Conservation (phyloP, 75 land plant genomes). For the Picea glauca region DNA sequence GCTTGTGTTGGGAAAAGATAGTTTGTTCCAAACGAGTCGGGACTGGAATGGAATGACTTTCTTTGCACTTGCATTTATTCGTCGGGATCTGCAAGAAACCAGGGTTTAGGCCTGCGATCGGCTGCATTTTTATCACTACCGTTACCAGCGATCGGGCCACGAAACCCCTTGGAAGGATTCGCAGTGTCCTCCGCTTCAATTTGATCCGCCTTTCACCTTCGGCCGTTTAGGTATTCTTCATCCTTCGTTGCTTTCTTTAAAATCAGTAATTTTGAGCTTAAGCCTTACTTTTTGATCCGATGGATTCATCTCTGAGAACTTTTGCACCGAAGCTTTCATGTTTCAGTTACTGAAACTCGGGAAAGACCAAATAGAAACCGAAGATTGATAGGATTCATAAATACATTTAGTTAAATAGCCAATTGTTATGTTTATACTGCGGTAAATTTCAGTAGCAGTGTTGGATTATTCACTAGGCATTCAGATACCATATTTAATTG, state of each 20-base stretch:
- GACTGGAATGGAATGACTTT: neutral
- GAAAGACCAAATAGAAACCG: neutral
- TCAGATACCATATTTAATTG: too few species aligned
- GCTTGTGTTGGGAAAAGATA: too few species aligned
- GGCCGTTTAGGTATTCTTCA: constrained; percentile 5
- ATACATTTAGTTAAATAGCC: too few species aligned
- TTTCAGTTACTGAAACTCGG: neutral
- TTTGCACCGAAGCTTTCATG: neutral
- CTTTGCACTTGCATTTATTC: neutral
- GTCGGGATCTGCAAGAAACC: neutral
- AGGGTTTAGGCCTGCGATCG: constrained; percentile 4
- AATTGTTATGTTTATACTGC: too few species aligned
- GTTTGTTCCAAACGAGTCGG: too few species aligned
- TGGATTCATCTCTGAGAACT: neutral
- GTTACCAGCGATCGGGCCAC: neutral
- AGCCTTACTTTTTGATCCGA: neutral
- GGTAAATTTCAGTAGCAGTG: neutral
- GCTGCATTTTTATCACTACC: neutral
- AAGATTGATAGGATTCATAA: too few species aligned
- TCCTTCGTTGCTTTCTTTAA: neutral
- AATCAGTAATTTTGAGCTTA: neutral
- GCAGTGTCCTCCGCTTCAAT: neutral
- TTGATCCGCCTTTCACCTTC: neutral
- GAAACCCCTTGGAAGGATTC: neutral
- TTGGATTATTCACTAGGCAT: neutral